Evolutionary conservation across 345 rosid genomes (phyloP), one percentile per base, ranked within the genome.

Genomic region (Cardamine chenopodiifolia): DNA sequence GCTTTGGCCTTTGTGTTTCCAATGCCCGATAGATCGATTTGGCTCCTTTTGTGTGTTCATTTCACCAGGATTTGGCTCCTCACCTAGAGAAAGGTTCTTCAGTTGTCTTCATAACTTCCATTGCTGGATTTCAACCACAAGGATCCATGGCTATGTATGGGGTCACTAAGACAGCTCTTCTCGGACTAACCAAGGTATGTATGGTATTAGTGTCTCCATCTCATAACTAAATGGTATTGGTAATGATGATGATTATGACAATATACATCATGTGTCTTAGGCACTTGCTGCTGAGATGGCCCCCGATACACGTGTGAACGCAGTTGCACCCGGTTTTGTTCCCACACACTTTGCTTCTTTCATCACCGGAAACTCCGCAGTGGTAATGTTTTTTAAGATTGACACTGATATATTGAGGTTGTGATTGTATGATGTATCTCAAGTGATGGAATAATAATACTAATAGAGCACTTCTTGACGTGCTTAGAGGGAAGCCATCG

Each of bases 241-340:
- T 47, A 1, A 34, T 66, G 48, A 4, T 60, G 34, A 37, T 34
- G 10, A 25, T 61, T 19, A 50, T 28, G 26, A 17, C 15, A 14
- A 14, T 67, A 39, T 25, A 14, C 34, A 62, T 69, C 40, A 23
- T 34, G 20, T 23, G 22, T 23, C 42, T 14, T 70, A 92, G 99
- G 99, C 94, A 22, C 96, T 96, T 53, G 98, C 99, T 52, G 68
- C 76, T 12, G 96, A 90, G 80, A 85, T 95, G 99, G 87, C 86
- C 3, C 97, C 97, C 0, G 70, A 88, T 68, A 87, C 83, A 35
- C 97, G 99, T 37, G 97, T 92, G 29, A 95, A 95, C 56, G 82
- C 87, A 5, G 68, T 95, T 63, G 97, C 96, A 25, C 99, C 98
- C 0, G 98, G 98, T 62, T 89, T 90, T 73, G 96, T 95, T 6